Evolutionary conservation across 2,329 filamentous ascomycete species (phyloP), one percentile per base, ranked within the genome.

Genomic region (Penicillium verrucosum): DNA sequence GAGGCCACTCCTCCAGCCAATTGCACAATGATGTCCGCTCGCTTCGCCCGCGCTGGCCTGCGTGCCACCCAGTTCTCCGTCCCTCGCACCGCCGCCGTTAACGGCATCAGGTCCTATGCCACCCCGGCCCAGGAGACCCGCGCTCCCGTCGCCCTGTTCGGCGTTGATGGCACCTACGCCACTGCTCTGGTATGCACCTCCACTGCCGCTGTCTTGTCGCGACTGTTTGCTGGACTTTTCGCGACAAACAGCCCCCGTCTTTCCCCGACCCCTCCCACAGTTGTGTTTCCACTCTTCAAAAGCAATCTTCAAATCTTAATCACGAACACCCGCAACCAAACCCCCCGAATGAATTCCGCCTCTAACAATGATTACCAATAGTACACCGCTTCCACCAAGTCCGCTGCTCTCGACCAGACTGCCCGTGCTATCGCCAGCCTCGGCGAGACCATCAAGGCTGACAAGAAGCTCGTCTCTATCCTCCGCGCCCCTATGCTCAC

Each of bases 121-220:
- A 81, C 84, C 71, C 76, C 85, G 68, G 76, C 82, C 71, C 80
- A 85, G 75, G 85, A 87, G 60, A 79, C 86, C 77, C 92, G 90
- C 83, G 87, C 93, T 70, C 94, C 94, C 68, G 83, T 97, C 75
- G 85, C 92, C 70, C 85, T 99, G 73, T 99, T 91, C 80, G 94
- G 94, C 70, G 82, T 99, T 74, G 94, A 97, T 80, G 94, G 94
- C 79, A 97, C 93, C 76, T 99, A 99, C 82, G 94, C 94, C 77
- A 92, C 89, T 81, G 94, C 94, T 82, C 85, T 99, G 87, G 94
- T 99, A 93, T 77, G 90, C 76, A 46, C 37, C 25, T 50, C 53
- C 47, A 50, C 41, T 58, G 49, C 41, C 21, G 45, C 21, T 18
- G 27, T 53, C 38, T 30, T 16, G 27, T 37, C n/a, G 41, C 57